phyloP scores from a whole-genome alignment of 2,329 filamentous ascomycete genomes.

The Periconia digitata region DNA sequence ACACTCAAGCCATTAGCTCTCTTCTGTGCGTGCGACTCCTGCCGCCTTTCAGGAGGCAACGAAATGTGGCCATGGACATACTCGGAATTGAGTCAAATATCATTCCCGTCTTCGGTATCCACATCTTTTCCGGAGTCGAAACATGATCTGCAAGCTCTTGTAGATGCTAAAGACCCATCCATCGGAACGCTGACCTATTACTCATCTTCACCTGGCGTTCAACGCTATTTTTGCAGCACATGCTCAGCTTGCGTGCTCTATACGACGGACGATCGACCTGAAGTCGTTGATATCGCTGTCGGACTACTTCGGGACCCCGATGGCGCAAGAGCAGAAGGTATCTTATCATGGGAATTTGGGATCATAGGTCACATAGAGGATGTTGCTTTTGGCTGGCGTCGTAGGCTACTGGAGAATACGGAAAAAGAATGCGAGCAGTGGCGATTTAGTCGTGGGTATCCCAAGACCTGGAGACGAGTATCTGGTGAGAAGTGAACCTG shows the following conservation, averaged over 20 bases:
- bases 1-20: constrained; percentile 45
- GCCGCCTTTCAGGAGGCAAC: constrained; percentile 45
- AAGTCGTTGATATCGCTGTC: constrained; percentile 49
- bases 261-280: constrained; percentile 40
- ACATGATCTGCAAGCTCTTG: constrained; percentile 39
- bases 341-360: constrained; percentile 48
- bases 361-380: constrained; percentile 32
- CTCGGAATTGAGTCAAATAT: constrained; percentile 43
- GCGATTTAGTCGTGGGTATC: constrained; percentile 36
- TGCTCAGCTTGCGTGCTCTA: constrained; percentile 55
- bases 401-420: constrained; percentile 33
- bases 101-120: constrained; percentile 19
- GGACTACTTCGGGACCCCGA: constrained; percentile 49
- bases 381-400: constrained; percentile 47
- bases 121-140: constrained; percentile 33
- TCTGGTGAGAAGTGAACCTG: constrained; percentile 9
- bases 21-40: constrained; percentile 54
- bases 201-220: constrained; percentile 48
- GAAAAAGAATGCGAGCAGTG: constrained; percentile 42
- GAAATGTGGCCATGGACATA: constrained; percentile 54
- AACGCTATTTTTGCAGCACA: constrained; percentile 53
- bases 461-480: constrained; percentile 36
- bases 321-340: constrained; percentile 51
- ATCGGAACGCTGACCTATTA: constrained; percentile 50
- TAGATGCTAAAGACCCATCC: constrained; percentile 39